phyloP scores from a whole-genome alignment of 768 basidiomycete species.

The Lyophyllum atratum region DNA sequence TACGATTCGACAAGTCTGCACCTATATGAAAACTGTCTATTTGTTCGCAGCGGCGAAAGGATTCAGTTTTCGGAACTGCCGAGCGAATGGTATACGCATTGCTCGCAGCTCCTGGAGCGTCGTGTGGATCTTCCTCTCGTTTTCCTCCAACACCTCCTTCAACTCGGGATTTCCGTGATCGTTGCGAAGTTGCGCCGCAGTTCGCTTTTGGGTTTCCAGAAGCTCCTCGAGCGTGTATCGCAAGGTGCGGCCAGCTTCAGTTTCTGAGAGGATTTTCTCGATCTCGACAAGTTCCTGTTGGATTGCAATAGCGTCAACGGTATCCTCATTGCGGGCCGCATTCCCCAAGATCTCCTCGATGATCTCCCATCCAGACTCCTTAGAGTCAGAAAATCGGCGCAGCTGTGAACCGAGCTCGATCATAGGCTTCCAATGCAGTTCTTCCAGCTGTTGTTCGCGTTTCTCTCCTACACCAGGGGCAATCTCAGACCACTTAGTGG shows the following conservation, averaged over 20 bases:
- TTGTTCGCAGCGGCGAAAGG: no score
- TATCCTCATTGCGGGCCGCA: not conserved
- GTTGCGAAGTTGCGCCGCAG: conserved; percentile 7
- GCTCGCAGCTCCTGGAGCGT: conserved; percentile 18
- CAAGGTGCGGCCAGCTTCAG: conserved; percentile 21
- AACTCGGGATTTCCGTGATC: conserved; percentile 6
- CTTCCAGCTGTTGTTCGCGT: conserved; percentile 11
- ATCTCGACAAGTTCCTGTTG: conserved; percentile 27
- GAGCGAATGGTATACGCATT: conserved; percentile 6
- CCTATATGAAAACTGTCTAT: no score
- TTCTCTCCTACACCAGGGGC: not conserved
- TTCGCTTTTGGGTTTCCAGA: conserved; percentile 10
- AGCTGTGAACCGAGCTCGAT: conserved; percentile 10
- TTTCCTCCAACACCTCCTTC: conserved; percentile 16
- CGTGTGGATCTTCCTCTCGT: conserved; percentile 16
- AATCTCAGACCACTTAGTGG: conserved; percentile 16
- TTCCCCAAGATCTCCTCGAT: conserved; percentile 10
- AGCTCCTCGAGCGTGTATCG: conserved; percentile 18
- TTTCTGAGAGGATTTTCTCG: conserved; percentile 22
- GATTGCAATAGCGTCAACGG: conserved; percentile 18
- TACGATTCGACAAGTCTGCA: no score
- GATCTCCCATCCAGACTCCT: conserved; percentile 9
- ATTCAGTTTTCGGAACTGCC: not conserved
- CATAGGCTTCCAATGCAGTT: conserved; percentile 12
- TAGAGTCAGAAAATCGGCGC: conserved; percentile 7